A percentile compares a stretch with the other conserved stretches of the same genome.
phyloP scores from a whole-genome alignment of 495 filamentous ascomycete species.

The Aspergillus cavernicola region DNA sequence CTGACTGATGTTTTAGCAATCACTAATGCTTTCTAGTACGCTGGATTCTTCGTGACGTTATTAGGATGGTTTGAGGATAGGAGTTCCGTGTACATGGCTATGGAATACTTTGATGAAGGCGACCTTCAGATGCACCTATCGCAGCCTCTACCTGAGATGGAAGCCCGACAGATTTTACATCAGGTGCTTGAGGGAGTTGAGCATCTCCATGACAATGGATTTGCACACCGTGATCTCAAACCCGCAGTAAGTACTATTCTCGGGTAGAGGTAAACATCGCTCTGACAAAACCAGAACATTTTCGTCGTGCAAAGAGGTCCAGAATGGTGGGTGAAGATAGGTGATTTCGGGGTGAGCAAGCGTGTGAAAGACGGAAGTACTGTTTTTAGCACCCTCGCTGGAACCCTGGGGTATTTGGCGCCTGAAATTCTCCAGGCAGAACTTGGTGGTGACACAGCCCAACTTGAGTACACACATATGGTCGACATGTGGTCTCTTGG shows the following conservation, averaged over 20 bases:
- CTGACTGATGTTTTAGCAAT: neutral
- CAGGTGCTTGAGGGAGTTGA: slow-evolving; percentile 44
- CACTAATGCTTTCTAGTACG: too few relatives aligned
- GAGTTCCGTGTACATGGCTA: neutral
- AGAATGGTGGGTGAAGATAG: slow-evolving; percentile 36
- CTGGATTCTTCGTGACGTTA: neutral
- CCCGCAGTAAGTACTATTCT: slow-evolving; percentile 35
- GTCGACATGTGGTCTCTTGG: slow-evolving; percentile 2
- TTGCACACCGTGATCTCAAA: slow-evolving; percentile 50
- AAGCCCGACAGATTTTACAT: slow-evolving; percentile 31
- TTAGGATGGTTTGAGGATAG: neutral
- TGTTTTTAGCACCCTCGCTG: slow-evolving; percentile 1
- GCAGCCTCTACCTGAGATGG: slow-evolving; percentile 30
- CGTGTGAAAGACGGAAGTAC: slow-evolving; percentile 13
- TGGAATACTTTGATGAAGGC: slow-evolving; percentile 3
- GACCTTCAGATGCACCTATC: neutral
- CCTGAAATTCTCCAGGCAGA: neutral
- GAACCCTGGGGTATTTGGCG: neutral
- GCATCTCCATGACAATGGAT: slow-evolving; percentile 46
- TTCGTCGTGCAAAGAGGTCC: neutral
- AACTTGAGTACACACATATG: neutral
- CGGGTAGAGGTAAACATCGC: neutral
- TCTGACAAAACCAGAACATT: neutral
- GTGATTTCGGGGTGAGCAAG: slow-evolving; percentile 31
- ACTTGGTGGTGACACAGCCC: neutral